Evolutionary conservation across 2,329 filamentous ascomycete genomes (phyloP).

Genomic region (Alternaria infectoria): DNA sequence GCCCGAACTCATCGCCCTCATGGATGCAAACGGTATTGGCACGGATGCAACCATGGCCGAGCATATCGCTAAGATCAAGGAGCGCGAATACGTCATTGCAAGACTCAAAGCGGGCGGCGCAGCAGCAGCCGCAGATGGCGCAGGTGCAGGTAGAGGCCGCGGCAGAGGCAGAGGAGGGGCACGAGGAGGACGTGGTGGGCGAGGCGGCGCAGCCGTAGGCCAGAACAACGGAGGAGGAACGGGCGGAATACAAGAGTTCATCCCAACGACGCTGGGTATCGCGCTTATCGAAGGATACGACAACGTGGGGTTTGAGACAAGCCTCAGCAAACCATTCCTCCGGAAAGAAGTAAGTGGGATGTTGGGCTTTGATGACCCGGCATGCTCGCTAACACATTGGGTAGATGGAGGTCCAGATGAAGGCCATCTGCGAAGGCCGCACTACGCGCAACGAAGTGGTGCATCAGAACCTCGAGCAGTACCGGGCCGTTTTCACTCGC

Average conservation of each 20-base stretch:
- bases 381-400: conserved; percentile 16
- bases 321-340: conserved; percentile 92
- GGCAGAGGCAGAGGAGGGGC: conserved; percentile 47
- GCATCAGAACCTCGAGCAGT: conserved; percentile 82
- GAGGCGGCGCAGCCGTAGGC: conserved; percentile 50
- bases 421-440: conserved; percentile 89
- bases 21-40: conserved; percentile 98
- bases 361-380: conserved; percentile 2
- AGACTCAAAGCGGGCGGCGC: conserved; percentile 54
- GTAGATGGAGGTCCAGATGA: conserved; percentile 93
- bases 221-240: conserved; percentile 51
- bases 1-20: conserved; percentile 91
- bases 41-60: conserved; percentile 99
- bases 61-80: conserved; percentile 94
- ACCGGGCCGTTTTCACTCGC: conserved; percentile 83
- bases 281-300: conserved; percentile 95
- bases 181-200: conserved; percentile 51
- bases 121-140: conserved; percentile 40
- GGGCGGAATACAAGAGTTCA: conserved; percentile 77
- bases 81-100: conserved; percentile 82
- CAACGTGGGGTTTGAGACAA: conserved; percentile 89
- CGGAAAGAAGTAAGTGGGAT: conserved; percentile 72
- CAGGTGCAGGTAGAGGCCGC: conserved; percentile 52
- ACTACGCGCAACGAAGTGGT: conserved; percentile 78
- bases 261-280: conserved; percentile 89